Evolutionary conservation across 768 basidiomycete species (phyloP).

Genomic region (Termitomyces sp.): DNA sequence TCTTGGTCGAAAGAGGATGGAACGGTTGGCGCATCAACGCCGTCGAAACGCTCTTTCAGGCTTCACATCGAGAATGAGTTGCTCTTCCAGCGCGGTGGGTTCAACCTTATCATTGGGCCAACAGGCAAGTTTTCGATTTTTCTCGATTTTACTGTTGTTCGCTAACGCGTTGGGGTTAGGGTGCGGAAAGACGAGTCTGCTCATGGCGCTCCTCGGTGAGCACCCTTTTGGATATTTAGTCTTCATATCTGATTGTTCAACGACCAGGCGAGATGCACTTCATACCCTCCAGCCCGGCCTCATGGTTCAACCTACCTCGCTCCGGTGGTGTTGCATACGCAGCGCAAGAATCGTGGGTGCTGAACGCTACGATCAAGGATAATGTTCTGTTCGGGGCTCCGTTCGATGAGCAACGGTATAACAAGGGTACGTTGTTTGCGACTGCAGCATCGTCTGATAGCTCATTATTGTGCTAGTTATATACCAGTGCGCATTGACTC

Average conservation of each 20-base stretch:
- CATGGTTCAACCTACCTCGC: slow-evolving; percentile 70
- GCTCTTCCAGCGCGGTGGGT: slow-evolving; percentile 43
- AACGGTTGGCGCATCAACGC: slow-evolving; percentile 25
- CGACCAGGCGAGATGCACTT: slow-evolving; percentile 73
- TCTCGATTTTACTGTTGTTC: neutral
- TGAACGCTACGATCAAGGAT: slow-evolving; percentile 73
- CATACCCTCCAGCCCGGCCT: slow-evolving; percentile 36
- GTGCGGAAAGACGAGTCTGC: slow-evolving; percentile 54
- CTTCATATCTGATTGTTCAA: too few relatives aligned
- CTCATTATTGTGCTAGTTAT: slow-evolving; percentile 20
- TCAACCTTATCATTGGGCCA: slow-evolving; percentile 58
- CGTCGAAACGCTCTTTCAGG: slow-evolving; percentile 41
- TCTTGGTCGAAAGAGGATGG: slow-evolving; percentile 36
- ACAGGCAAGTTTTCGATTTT: slow-evolving; percentile 32
- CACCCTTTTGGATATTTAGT: too few relatives aligned
- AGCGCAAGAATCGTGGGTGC: slow-evolving; percentile 82
- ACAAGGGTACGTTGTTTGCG: slow-evolving; percentile 35
- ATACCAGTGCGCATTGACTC: slow-evolving; percentile 70
- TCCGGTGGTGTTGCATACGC: slow-evolving; percentile 68
- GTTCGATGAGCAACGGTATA: slow-evolving; percentile 73
- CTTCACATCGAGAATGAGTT: slow-evolving; percentile 50
- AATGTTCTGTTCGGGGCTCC: slow-evolving; percentile 80
- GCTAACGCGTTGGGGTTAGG: neutral
- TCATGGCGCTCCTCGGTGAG: slow-evolving; percentile 57
- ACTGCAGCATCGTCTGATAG: neutral